Percentiles rank a stretch among this genome's conserved stretches.
phyloP scores from a whole-genome alignment of 2,329 filamentous ascomycete species.

The Colletotrichum neosansevieriae region DNA sequence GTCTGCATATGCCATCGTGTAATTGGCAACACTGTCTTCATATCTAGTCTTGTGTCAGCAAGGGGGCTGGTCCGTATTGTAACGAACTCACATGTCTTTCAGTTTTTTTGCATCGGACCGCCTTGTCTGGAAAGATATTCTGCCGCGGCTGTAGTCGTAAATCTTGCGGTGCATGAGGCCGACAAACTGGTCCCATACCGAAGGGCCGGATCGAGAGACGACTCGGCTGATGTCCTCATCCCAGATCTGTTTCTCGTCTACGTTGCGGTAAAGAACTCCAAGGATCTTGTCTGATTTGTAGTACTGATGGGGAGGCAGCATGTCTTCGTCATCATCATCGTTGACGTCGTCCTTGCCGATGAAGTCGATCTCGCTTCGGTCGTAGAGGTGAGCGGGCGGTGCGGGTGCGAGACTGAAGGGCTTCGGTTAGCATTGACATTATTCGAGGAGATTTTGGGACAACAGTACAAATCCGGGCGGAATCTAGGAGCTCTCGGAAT shows the following conservation, averaged over 20 bases:
- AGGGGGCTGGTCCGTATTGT: no score
- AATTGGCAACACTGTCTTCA: conserved; percentile 55
- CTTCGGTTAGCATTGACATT: neutral
- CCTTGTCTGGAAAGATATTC: conserved; percentile 50
- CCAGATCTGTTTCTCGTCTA: conserved; percentile 80
- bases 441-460: neutral
- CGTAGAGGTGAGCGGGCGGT: conserved; percentile 58
- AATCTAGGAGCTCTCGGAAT: conserved; percentile 55
- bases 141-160: conserved; percentile 43
- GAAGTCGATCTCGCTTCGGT: conserved; percentile 57
- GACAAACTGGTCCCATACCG: conserved; percentile 60
- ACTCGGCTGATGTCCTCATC: conserved; percentile 57
- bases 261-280: conserved; percentile 76
- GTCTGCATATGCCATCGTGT: conserved; percentile 59
- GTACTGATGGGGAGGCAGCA: conserved; percentile 59
- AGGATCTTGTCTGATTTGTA: conserved; percentile 78
- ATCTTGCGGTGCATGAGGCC: conserved; percentile 46
- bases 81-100: conserved; percentile 56
- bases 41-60: conserved; percentile 51
- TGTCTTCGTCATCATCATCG: conserved; percentile 61
- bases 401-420: conserved; percentile 58
- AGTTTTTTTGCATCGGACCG: conserved; percentile 57
- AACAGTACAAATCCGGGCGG: conserved; percentile 68
- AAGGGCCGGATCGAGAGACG: conserved; percentile 44
- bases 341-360: conserved; percentile 48